Base-by-base conservation (phyloP, 2,329 filamentous ascomycete species). In the Pestalotiopsis sp. region DNA sequence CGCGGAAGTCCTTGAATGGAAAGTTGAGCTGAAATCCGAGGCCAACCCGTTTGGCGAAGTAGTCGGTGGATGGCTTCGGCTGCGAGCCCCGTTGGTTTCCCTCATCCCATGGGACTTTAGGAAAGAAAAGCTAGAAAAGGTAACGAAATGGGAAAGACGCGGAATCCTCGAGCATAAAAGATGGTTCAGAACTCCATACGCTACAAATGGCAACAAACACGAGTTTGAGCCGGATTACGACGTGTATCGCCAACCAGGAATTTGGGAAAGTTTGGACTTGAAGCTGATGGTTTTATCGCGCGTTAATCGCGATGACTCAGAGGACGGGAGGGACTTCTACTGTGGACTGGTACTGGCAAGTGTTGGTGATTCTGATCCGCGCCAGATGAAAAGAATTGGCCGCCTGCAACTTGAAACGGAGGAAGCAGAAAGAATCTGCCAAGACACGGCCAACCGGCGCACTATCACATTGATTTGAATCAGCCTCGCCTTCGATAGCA, bases 21-120 rank as follows among this genome's bases (percentile, higher is more conserved):
- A 69, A 14, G 68, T 70, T 20, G 62, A 70, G 3, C 59, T 68
- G 58, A 69, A 69, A 39, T 66, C 41, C 5, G 38, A 64, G 6
- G 38, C 65, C 13, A 69, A 73, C 64, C 71, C 72, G 1, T 72
- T 59, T 31, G 72, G 72, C 3, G 69, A 71, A 45, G 63, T 72
- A 4, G 59, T 67, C 17, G 31, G 49, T 52, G 72, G 71, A 13
- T 73, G 70, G 70, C 52, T 73, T 20, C 69, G 65, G 25, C 25
- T 73, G 38, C 67, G 60, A 12, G 72, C 63, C 6, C 72, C 72
- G 11, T 13, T 70, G 1, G 23, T 63, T 17, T 45, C 41, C 6
- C 41, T 45, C 4, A 45, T 13, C 41, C 4, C 6, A 17, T 45
- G 6, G 27, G 27, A 31, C 27, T 31, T 31, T 7, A 31, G 27